Conservation (phyloP, 2,329 filamentous ascomycete genomes). For the Pseudocercospora cruenta region DNA sequence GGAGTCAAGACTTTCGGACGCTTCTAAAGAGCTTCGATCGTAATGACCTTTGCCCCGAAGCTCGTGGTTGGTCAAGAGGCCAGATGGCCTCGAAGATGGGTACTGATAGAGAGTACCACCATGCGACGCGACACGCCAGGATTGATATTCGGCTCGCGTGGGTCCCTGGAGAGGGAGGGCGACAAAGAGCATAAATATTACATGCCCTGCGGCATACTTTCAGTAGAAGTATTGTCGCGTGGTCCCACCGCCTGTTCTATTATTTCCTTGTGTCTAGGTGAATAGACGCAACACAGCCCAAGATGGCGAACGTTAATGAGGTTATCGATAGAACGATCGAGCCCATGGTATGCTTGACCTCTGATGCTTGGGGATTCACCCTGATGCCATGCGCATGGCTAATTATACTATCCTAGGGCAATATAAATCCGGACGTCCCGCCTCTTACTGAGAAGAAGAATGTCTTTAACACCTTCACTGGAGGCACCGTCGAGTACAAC, state of each 20-base stretch:
- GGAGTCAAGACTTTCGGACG: conserved; percentile 9
- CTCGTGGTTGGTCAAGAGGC: conserved; percentile 3
- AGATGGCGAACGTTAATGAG: conserved; percentile 37
- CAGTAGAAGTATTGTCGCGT: not conserved
- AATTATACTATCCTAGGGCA: conserved; percentile 20
- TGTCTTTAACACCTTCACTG: conserved; percentile 37
- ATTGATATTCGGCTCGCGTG: not conserved
- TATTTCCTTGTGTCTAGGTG: conserved; percentile 15
- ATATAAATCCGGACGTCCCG: conserved; percentile 37
- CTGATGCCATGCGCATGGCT: not conserved
- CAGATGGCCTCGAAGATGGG: conserved; percentile 9
- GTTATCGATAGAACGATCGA: conserved; percentile 39
- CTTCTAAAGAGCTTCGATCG: conserved; percentile 17
- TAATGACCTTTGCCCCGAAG: not conserved
- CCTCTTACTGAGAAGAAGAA: conserved; percentile 43
- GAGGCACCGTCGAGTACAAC: conserved; percentile 13
- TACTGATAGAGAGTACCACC: conserved; percentile 18
- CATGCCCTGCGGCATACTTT: not conserved
- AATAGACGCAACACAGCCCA: conserved; percentile 15
- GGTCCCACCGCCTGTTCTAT: not conserved
- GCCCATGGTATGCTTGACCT: conserved; percentile 32
- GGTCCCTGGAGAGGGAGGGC: not conserved
- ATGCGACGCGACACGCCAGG: conserved; percentile 18
- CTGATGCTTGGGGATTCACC: not conserved
- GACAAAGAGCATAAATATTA: not conserved